A percentile compares a stretch with the other conserved stretches of the same genome.
phyloP scores from a whole-genome alignment of 257 asterid species.

The Mitragyna speciosa region DNA sequence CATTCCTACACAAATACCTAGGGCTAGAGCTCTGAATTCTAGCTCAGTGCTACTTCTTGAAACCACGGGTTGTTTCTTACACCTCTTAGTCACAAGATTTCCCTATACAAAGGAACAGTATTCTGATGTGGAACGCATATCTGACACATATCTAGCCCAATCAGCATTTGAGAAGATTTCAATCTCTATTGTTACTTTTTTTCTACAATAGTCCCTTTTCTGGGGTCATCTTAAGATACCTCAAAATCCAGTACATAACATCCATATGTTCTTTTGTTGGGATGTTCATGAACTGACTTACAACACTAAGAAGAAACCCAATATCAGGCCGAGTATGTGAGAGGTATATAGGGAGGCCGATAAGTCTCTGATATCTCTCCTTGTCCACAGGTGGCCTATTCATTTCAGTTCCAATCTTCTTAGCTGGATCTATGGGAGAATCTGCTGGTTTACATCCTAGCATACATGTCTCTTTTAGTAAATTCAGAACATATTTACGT shows the following conservation, averaged over 20 bases:
- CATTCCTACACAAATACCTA: slow-evolving; percentile 2
- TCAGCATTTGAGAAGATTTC: neutral
- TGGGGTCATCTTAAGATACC: neutral
- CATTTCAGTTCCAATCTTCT: neutral
- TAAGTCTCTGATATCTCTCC: neutral
- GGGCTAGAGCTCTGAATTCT: neutral
- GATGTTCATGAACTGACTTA: slow-evolving; percentile 4
- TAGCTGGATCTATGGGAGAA: neutral
- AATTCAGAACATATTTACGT: neutral
- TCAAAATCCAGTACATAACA: neutral
- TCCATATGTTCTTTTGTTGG: neutral
- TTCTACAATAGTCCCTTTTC: too few species aligned
- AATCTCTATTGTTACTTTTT: neutral
- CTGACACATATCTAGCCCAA: neutral
- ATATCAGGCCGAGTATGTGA: slow-evolving; percentile 6
- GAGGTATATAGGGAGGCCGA: neutral
- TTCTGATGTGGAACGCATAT: neutral
- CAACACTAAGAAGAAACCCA: neutral
- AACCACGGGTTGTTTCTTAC: slow-evolving; percentile 3
- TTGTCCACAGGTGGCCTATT: neutral
- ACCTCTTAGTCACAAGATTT: slow-evolving; percentile 9
- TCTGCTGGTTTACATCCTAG: neutral
- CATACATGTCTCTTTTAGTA: neutral
- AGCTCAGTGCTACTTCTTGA: neutral
- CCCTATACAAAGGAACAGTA: slow-evolving; percentile 1